phyloP scores from a whole-genome alignment of 169 alveolate genomes.

The Neospora caninum region DNA sequence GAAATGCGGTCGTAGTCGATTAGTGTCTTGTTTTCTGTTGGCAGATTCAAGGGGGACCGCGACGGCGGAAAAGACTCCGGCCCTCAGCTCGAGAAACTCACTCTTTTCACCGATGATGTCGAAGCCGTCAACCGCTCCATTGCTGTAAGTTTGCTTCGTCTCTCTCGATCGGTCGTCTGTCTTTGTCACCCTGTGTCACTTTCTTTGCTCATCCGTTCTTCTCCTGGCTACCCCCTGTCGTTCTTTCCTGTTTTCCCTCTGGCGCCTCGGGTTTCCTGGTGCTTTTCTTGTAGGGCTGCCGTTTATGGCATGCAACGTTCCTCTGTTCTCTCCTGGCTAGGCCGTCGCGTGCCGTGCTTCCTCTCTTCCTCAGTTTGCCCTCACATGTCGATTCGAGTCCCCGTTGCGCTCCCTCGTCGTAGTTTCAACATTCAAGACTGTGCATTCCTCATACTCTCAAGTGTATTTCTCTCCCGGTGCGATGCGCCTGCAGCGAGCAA shows the following conservation, averaged over 20 bases:
- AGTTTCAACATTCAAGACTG: not conserved
- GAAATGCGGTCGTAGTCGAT: not conserved
- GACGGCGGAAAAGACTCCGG: not conserved
- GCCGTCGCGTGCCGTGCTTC: not conserved
- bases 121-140: constrained; percentile 5
- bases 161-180: not conserved
- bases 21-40: not conserved
- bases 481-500: constrained; percentile 38
- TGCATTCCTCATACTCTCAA: not conserved
- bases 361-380: not conserved
- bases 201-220: not conserved
- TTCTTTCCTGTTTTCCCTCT: not conserved
- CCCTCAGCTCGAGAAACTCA: constrained; percentile 28
- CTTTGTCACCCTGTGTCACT: not conserved
- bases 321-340: not conserved
- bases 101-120: constrained; percentile 15
- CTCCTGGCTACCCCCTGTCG: not conserved
- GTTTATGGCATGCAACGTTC: not conserved
- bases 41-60: constrained; percentile 53
- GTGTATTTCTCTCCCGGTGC: not conserved
- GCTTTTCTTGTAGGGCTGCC: no score
- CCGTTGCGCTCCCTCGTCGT: not conserved
- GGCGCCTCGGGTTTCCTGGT: no score
- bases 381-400: not conserved
- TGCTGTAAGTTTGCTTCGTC: not conserved